Evolutionary conservation across 305 asterid genomes (phyloP).

Genomic region (Fraxinus nigra): DNA sequence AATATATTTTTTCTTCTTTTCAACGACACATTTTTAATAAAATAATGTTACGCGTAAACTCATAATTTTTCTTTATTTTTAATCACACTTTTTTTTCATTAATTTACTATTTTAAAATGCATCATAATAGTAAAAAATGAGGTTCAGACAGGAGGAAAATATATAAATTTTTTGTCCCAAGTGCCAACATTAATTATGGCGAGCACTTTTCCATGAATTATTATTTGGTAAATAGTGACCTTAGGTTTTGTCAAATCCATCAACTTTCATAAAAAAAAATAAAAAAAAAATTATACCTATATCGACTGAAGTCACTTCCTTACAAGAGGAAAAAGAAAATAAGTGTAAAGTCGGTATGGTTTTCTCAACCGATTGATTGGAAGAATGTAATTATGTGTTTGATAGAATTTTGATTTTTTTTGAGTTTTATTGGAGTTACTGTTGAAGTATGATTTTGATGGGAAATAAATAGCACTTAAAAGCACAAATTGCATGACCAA

Average conservation of each 20-base stretch:
- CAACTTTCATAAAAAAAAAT: constrained; percentile 16
- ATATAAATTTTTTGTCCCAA: background rate
- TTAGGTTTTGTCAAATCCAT: constrained; percentile 33
- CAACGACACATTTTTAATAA: too few species aligned
- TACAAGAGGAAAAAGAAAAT: background rate
- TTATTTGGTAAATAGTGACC: constrained; percentile 19
- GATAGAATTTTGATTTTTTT: background rate
- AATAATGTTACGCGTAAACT: too few species aligned
- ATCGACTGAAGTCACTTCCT: constrained; percentile 28
- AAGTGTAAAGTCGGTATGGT: constrained; percentile 24
- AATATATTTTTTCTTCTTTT: too few species aligned
- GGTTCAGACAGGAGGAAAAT: too few species aligned
- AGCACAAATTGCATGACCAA: background rate
- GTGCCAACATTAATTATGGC: background rate
- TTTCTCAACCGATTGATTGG: constrained; percentile 14
- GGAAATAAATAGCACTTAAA: constrained; percentile 17
- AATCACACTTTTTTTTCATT: too few species aligned
- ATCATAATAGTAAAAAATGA: too few species aligned
- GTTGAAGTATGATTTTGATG: constrained; percentile 24
- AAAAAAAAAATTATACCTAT: background rate
- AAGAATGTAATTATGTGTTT: constrained; percentile 23
- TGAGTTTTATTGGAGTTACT: constrained; percentile 31
- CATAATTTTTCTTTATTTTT: too few species aligned
- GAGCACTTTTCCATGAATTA: constrained; percentile 11
- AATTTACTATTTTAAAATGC: too few species aligned